phyloP scores from a whole-genome alignment of 306 rosid genomes.

The Vigna angularis region DNA sequence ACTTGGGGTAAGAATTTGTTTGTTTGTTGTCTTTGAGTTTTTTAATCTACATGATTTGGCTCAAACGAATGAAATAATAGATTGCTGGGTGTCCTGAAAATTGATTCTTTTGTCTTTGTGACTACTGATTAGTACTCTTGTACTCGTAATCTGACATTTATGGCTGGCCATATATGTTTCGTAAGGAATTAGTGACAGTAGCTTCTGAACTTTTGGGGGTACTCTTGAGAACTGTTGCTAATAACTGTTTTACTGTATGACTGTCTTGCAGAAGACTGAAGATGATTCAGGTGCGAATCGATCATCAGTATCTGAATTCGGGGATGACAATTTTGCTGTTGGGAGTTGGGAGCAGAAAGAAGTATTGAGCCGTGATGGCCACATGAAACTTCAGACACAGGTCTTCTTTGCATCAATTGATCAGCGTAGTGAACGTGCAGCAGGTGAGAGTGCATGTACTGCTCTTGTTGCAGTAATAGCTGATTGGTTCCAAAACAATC shows the following conservation, averaged over 20 bases:
- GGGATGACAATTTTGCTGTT: constrained; percentile 92
- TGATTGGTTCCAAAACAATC: constrained; percentile 91
- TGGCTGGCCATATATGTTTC: not conserved
- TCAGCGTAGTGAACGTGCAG: constrained; percentile 98
- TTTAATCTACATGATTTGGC: constrained; percentile 25
- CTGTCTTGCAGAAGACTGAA: constrained; percentile 67
- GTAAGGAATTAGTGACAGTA: constrained; percentile 2
- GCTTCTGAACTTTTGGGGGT: constrained; percentile 26
- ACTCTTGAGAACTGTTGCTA: constrained; percentile 30
- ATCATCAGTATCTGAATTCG: constrained; percentile 89
- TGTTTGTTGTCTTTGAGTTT: constrained; percentile 35
- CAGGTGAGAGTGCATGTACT: constrained; percentile 99
- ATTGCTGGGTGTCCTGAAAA: constrained; percentile 22
- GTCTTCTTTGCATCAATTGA: constrained; percentile 96
- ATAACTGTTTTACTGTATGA: constrained; percentile 33
- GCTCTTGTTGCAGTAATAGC: constrained; percentile 98
- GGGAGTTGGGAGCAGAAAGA: constrained; percentile 96
- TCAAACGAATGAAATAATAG: not conserved
- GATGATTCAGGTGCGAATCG: constrained; percentile 86
- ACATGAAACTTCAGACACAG: constrained; percentile 87
- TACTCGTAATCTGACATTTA: constrained; percentile 16
- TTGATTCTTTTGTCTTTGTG: constrained; percentile 22
- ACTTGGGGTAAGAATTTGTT: constrained; percentile 63
- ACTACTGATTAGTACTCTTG: constrained; percentile 7
- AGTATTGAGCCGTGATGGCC: constrained; percentile 89